These are phyloP conservation scores for Pistacia vera DNA, from an alignment of 345 rosid species.

Conservation along the genomic window DNA sequence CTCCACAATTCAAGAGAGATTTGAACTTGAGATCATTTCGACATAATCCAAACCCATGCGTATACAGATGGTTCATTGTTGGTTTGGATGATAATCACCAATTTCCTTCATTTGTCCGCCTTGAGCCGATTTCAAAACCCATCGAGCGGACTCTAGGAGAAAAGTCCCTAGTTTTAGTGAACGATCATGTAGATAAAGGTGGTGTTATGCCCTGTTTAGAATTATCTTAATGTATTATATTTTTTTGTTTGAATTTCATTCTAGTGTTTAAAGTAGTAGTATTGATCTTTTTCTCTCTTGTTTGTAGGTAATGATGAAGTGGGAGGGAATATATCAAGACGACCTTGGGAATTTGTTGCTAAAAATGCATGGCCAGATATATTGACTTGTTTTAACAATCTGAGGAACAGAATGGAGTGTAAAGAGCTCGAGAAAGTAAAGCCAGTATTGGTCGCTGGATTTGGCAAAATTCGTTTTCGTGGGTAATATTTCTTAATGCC, in stretches of 20 bases:
- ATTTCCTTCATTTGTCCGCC: too few species aligned
- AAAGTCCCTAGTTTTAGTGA: constrained; percentile 25
- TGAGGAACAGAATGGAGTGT: constrained; percentile 18
- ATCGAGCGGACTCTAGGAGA: constrained; percentile 15
- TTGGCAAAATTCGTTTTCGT: constrained; percentile 23
- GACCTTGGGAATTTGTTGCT: constrained; percentile 24
- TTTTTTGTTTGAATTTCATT: neutral
- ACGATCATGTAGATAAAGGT: neutral
- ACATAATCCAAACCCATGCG: constrained; percentile 18
- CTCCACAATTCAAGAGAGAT: too few species aligned
- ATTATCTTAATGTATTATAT: neutral
- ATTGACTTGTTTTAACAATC: constrained; percentile 16
- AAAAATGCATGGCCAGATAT: too few species aligned
- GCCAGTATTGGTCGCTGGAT: too few species aligned
- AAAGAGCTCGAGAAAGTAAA: constrained; percentile 9
- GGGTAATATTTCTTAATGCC: constrained; percentile 9
- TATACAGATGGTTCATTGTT: constrained; percentile 27
- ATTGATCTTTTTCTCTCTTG: neutral
- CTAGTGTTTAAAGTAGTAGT: neutral
- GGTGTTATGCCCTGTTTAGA: too few species aligned
- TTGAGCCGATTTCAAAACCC: too few species aligned
- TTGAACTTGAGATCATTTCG: constrained; percentile 5
- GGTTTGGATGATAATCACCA: constrained; percentile 14
- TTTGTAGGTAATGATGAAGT: constrained; percentile 8
- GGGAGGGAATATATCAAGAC: neutral